Evolutionary conservation across 1,284 basidiomycete genomes (phyloP).

Genomic region (Irpex sp.): DNA sequence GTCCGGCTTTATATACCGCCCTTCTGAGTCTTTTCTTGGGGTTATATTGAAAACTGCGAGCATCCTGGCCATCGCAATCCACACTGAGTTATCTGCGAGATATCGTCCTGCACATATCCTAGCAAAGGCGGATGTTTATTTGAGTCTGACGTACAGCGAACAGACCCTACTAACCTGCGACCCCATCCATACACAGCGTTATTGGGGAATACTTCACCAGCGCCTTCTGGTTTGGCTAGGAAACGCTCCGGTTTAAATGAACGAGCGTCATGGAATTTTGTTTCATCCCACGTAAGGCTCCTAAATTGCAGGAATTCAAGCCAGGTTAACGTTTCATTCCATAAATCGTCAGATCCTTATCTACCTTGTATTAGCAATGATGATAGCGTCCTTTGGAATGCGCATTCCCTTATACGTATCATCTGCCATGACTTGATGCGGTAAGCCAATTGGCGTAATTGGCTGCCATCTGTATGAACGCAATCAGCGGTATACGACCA

Average conservation of each 20-base stretch:
- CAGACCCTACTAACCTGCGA: neutral
- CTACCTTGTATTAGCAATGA: slow-evolving; percentile 9
- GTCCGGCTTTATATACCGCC: neutral
- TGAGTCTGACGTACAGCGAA: too few relatives aligned
- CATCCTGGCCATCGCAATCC: slow-evolving; percentile 3
- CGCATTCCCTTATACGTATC: slow-evolving; percentile 9
- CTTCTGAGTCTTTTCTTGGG: neutral
- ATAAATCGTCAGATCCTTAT: neutral
- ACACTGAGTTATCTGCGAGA: neutral
- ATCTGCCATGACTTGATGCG: neutral
- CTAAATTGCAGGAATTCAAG: slow-evolving; percentile 7
- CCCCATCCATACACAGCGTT: slow-evolving; percentile 11
- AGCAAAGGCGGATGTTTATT: too few relatives aligned
- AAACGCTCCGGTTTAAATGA: slow-evolving; percentile 17
- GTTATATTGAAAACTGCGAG: slow-evolving; percentile 2
- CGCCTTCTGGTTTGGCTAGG: slow-evolving; percentile 2
- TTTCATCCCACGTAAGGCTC: slow-evolving; percentile 11
- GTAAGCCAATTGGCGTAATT: neutral
- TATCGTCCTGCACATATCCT: slow-evolving; percentile 8
- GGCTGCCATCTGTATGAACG: slow-evolving; percentile 3
- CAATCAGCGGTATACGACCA: neutral
- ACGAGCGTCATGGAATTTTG: slow-evolving; percentile 15
- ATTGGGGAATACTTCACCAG: neutral
- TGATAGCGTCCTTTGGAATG: slow-evolving; percentile 8
- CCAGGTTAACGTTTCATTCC: neutral